Evolutionary conservation across 371 early-diverging fungal genomes (phyloP).

Genomic region (Cokeromyces recurvatus): DNA sequence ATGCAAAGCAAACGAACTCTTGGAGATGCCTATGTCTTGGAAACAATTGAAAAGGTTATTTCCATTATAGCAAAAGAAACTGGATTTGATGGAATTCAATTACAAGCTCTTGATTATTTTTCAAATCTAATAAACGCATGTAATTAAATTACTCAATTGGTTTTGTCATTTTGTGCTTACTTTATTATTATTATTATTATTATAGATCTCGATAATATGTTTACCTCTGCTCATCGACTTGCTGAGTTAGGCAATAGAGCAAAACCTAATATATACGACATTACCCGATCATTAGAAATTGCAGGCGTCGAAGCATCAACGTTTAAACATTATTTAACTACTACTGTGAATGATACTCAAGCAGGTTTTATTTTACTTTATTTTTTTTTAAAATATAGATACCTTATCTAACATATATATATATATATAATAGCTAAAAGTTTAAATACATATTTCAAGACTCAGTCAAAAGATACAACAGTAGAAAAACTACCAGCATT

Average conservation of each 20-base stretch:
- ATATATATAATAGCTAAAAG: not conserved
- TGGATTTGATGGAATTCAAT: constrained; percentile 48
- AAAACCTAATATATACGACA: constrained; percentile 50
- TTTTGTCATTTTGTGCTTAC: too few relatives aligned
- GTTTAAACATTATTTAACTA: constrained; percentile 32
- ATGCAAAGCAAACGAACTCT: constrained; percentile 14
- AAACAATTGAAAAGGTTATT: constrained; percentile 20
- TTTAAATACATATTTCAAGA: constrained; percentile 19
- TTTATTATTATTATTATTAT: too few relatives aligned
- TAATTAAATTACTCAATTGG: too few relatives aligned
- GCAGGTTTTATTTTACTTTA: constrained; percentile 4
- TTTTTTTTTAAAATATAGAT: not conserved
- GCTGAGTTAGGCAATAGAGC: constrained; percentile 53
- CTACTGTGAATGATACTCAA: constrained; percentile 7
- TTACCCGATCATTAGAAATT: constrained; percentile 41
- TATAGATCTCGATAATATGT: constrained; percentile 50
- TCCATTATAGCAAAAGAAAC: constrained; percentile 33
- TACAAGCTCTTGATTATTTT: constrained; percentile 41
- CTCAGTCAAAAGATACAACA: constrained; percentile 18
- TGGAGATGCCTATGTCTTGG: constrained; percentile 11
- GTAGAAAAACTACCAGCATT: constrained; percentile 32
- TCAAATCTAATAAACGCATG: constrained; percentile 41
- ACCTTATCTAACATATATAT: too few relatives aligned
- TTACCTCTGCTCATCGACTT: constrained; percentile 39
- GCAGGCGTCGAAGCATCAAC: constrained; percentile 24